These are phyloP conservation scores for Monosporascus sp. DNA, from an alignment of 2,329 filamentous ascomycete genomes.

Conservation along the genomic window DNA sequence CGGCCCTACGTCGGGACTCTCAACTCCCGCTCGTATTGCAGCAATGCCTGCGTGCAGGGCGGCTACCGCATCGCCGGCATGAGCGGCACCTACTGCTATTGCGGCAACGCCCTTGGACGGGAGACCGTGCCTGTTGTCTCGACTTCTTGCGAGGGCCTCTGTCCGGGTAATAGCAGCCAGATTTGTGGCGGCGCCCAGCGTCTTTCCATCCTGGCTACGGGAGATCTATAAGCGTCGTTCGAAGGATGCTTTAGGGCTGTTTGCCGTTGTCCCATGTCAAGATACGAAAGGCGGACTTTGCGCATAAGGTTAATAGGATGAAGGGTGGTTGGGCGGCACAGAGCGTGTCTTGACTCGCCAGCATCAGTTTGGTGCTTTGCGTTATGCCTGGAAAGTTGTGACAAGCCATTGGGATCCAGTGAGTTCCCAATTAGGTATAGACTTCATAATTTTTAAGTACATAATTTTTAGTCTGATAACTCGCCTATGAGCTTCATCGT, in stretches of 20 bases:
- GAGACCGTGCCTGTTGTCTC: conserved; percentile 1
- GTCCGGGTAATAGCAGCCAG: conserved; percentile 1
- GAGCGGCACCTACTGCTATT: conserved; percentile 5
- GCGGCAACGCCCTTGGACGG: conserved; percentile 5
- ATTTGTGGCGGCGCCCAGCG: conserved; percentile 2
- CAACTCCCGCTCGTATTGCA: conserved; percentile 5
- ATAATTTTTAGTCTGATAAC: background rate
- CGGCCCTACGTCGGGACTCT: conserved; percentile 1
- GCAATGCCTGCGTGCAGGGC: background rate
- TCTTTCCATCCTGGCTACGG: conserved; percentile 2
- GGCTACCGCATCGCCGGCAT: conserved; percentile 4
- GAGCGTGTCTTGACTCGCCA: no score
- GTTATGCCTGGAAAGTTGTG: no score
- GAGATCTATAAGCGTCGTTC: background rate
- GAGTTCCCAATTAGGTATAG: no score
- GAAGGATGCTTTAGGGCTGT: background rate
- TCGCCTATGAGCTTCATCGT: background rate
- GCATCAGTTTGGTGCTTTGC: no score
- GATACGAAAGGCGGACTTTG: background rate
- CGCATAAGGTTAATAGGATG: no score
- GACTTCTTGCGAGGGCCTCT: conserved; percentile 3
- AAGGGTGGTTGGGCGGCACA: no score
- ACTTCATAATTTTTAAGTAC: background rate
- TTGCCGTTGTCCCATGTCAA: background rate
- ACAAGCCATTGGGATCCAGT: no score